Evolutionary conservation across 805 yeast genomes (phyloP), one percentile per base, ranked within the genome.

Genomic region (Pichia membranifaciens): DNA sequence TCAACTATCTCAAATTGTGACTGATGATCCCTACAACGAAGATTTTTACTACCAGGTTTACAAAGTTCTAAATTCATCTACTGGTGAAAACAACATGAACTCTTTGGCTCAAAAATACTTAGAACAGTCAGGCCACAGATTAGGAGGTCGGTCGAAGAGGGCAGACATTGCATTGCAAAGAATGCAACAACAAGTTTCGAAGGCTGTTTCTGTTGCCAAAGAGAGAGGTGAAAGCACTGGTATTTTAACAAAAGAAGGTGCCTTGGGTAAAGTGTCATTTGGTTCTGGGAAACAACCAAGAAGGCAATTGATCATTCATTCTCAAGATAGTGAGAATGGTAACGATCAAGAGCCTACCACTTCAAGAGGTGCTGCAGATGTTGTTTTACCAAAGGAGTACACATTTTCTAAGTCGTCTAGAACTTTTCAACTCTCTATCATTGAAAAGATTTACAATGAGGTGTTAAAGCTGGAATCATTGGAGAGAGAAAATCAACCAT

Each of bases 181-280:
- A 73, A 87, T 93, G 96, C 97, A 91, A 69, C 96, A 89, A 64
- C 98, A 91, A 70, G 96, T 91, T 45, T 95, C 89, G 61, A 87
- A 86, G 59, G 98, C 98, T 15, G 97, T 91, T 16, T 86, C 91
- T 46, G 91, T 87, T 35, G 99, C 97, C 21, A 87, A 87, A 62
- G 96, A 88, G 59, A 73, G 74, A 54, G 77, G 78, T 42, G 84
- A 87, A 45, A 82, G 82, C 67, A 69, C 75, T 34, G 79, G 79
- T 56, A 79, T 80, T 28, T 72, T 75, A 38, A 71, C 72, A 42
- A 77, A 77, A 58, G 96, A 84, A 59, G 96, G 96, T 58, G 93
- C 96, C 2, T 73, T 91, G 50, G 97, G 98, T 56, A 87, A 84
- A 67, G 84, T 89, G 49, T 78, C 90, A 12, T 73, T 81, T 56